A percentile compares a stretch with the other conserved stretches of the same genome.
Conservation (phyloP, 2,329 filamentous ascomycete species). For the Aspergillus candidus region DNA sequence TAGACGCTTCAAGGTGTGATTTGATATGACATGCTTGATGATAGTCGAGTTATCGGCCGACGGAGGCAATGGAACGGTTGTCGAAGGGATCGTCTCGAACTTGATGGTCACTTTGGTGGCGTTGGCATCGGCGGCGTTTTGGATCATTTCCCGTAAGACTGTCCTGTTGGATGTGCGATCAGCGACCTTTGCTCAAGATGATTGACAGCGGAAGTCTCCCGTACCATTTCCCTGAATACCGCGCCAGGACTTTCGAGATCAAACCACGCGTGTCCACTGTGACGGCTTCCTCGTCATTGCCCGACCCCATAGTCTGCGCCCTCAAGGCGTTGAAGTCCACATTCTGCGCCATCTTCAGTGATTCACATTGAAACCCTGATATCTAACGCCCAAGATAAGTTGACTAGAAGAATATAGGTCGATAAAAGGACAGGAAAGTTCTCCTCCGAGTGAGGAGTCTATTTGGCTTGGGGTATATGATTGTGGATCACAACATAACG, state of each 20-base stretch:
- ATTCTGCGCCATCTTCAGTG: conserved; percentile 58
- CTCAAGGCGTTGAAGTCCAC: conserved; percentile 64
- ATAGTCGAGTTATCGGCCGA: conserved; percentile 62
- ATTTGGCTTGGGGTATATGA: too few species aligned
- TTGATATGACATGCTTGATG: conserved; percentile 73
- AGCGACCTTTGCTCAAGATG: conserved; percentile 6
- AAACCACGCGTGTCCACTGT: conserved; percentile 94
- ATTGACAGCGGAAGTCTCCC: conserved; percentile 30
- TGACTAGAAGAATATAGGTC: too few species aligned
- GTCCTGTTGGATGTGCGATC: conserved; percentile 35
- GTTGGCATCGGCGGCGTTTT: conserved; percentile 96
- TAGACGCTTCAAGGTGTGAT: conserved; percentile 82
- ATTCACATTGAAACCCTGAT: background rate
- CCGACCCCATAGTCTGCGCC: conserved; percentile 77
- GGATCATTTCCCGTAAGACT: conserved; percentile 82
- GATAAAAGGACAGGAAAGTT: too few species aligned
- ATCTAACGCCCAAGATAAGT: too few species aligned
- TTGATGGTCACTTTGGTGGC: conserved; percentile 84
- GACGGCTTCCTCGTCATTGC: conserved; percentile 90
- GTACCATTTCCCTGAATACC: conserved; percentile 95
- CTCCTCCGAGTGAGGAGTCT: too few species aligned
- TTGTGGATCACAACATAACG: too few species aligned
- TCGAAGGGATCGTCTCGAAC: conserved; percentile 84
- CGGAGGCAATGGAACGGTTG: conserved; percentile 62
- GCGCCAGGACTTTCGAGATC: conserved; percentile 94